These are phyloP conservation scores for Tricholomella constricta DNA, from an alignment of 768 basidiomycete species.

Conservation along the genomic window DNA sequence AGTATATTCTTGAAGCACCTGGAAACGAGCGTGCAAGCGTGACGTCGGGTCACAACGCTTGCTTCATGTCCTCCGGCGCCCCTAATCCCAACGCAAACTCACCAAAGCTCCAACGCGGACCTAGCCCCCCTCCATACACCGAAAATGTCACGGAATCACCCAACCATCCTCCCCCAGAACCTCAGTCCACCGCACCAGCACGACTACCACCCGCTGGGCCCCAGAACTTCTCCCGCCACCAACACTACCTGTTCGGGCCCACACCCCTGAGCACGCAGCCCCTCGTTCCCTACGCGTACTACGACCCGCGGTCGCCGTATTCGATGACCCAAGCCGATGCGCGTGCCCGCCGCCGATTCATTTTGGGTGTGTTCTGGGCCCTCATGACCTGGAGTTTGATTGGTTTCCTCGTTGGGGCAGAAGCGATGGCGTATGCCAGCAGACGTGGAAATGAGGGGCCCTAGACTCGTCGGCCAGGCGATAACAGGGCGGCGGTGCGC, in stretches of 20 bases:
- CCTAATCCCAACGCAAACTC: constrained; percentile 1
- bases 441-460: background rate
- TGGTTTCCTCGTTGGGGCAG: constrained; percentile 26
- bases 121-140: constrained; percentile 14
- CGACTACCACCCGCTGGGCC: constrained; percentile 4
- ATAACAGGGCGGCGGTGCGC: too few relatives aligned
- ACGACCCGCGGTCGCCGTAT: constrained; percentile 35
- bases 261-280: constrained; percentile 39
- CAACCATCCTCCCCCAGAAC: too few relatives aligned
- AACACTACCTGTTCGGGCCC: constrained; percentile 35
- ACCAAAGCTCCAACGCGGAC: background rate
- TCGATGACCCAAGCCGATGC: constrained; percentile 32
- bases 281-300: constrained; percentile 40
- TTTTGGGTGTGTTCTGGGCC: constrained; percentile 15
- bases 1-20: too few relatives aligned
- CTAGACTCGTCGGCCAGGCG: too few relatives aligned
- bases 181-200: background rate
- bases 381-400: constrained; percentile 17
- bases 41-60: too few relatives aligned
- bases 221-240: background rate
- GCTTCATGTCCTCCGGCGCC: background rate
- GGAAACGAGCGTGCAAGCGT: too few relatives aligned
- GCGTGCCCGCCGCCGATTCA: constrained; percentile 41
- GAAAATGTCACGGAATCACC: too few relatives aligned
- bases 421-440: background rate